Evolutionary conservation across 805 yeast species (phyloP), one percentile per base, ranked within the genome.

Genomic region (Teunomyces barrocoloradensis): DNA sequence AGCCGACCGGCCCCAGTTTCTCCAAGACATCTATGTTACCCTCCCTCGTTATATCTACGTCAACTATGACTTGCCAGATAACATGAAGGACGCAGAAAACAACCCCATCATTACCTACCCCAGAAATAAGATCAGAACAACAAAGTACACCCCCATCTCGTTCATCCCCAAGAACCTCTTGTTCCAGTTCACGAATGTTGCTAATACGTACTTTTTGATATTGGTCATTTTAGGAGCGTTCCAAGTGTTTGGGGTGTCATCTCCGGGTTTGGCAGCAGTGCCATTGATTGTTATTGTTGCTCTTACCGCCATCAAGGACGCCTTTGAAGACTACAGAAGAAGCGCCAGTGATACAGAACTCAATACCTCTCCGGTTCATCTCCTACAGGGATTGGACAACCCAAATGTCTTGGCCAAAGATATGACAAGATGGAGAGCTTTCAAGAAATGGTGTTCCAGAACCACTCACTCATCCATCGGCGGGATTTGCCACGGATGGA

Each of bases 211-310:
- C 59, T 81, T 81, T 69, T 66, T 81, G 54, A 54, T 79, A 15
- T 66, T 80, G 56, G 76, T 78, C 48, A 79, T 81, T 28, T 62
- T 81, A 52, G 85, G 85, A 10, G 70, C 73, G 5, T 47, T 53
- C 42, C 51, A 50, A 46, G 80, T 87, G 40, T 87, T 87, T 61
- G 95, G 95, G 41, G 90, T 85, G 17, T 74, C 79, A 28, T 74
- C 73, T 49, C 90, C 94, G 0, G 92, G 82, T 1, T 69, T 87
- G 58, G 85, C 87, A 17, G 87, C 90, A 2, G 91, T 86, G 29
- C 95, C 95, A 2, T 78, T 87, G 60, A 84, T 86, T 62, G 91
- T 87, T 47, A 86, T 87, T 70, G 90, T 87, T 15, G 72, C 75
- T 46, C 70, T 87, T 53, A 87, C 94, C 2, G 91, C 89, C 4